A percentile compares a stretch with the other conserved stretches of the same genome.
Conservation (phyloP, 2,329 filamentous ascomycete genomes). For the Colletotrichum endophyticum region DNA sequence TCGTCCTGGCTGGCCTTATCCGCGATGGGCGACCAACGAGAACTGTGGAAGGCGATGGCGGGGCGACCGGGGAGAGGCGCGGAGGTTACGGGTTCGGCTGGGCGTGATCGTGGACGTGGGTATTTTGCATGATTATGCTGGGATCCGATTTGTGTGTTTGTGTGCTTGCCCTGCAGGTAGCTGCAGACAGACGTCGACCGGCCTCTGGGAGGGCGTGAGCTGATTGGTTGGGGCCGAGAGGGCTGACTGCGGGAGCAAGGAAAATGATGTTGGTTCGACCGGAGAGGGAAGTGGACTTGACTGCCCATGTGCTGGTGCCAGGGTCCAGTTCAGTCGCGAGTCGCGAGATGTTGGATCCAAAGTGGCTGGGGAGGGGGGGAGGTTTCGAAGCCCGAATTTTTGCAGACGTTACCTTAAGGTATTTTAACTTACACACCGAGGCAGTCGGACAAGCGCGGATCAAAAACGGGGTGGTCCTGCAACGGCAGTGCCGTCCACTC, state of each 20-base stretch:
- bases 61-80: background rate
- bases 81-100: background rate
- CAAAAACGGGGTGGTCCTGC: background rate
- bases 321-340: background rate
- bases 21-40: background rate
- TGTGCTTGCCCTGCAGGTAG: conserved; percentile 9
- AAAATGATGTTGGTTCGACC: background rate
- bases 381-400: background rate
- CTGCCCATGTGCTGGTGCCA: background rate
- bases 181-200: background rate
- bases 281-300: background rate
- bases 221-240: conserved; percentile 3
- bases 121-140: background rate
- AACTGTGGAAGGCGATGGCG: background rate
- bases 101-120: background rate
- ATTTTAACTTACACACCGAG: background rate
- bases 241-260: background rate
- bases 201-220: background rate
- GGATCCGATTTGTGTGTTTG: conserved; percentile 5
- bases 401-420: background rate
- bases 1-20: background rate
- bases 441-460: background rate
- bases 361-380: background rate
- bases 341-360: background rate
- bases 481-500: background rate